Evolutionary conservation across 2,329 filamentous ascomycete species (phyloP).

Genomic region (Pyricularia sp.): DNA sequence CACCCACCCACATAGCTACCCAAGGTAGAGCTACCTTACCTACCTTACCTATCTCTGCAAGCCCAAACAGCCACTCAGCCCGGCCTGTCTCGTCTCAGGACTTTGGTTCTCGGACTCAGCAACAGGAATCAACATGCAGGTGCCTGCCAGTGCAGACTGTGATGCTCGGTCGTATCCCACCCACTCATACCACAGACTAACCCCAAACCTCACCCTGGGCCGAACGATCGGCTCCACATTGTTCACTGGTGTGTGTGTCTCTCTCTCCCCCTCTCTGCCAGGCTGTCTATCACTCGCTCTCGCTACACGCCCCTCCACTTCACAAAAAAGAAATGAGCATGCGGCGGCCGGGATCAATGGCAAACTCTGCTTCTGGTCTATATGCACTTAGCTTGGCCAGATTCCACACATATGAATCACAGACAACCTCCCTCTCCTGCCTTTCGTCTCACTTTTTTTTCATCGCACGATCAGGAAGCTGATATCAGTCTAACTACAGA

Average conservation of each 20-base stretch:
- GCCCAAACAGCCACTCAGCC: not conserved
- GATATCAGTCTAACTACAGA: not conserved
- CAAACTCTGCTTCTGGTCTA: not conserved
- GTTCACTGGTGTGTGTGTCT: not conserved
- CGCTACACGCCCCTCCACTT: not conserved
- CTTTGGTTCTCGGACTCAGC: not conserved
- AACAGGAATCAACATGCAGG: not conserved
- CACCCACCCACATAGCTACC: too few relatives aligned
- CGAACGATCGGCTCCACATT: not conserved
- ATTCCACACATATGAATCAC: not conserved
- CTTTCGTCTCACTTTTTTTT: not conserved
- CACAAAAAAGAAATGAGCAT: not conserved
- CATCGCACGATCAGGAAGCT: not conserved
- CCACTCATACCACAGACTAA: not conserved
- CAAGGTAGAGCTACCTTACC: too few relatives aligned
- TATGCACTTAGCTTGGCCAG: not conserved
- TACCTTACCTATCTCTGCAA: not conserved
- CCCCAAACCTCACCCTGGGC: not conserved
- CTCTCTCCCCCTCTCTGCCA: not conserved
- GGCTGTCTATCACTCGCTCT: not conserved
- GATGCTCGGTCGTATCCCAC: not conserved
- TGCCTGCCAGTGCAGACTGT: not conserved
- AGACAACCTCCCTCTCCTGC: not conserved
- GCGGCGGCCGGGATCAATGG: not conserved
- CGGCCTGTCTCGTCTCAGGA: not conserved